Conservation (phyloP, 2,329 filamentous ascomycete genomes). For the Calonectria crousiana region DNA sequence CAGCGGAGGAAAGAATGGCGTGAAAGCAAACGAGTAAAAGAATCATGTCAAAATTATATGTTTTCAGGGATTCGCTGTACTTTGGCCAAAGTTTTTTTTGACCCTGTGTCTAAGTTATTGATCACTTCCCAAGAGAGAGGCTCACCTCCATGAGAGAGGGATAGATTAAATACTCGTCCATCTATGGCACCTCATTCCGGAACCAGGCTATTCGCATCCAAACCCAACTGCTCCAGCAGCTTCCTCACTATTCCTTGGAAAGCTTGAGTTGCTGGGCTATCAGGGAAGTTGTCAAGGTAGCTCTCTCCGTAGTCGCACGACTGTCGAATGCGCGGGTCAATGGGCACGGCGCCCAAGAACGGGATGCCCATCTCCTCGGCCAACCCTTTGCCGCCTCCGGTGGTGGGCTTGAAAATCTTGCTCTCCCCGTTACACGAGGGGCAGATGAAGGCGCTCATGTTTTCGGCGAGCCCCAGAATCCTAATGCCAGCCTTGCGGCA, state of each 20-base stretch:
- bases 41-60: background rate
- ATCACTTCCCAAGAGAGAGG: background rate
- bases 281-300: conserved; percentile 93
- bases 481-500: conserved; percentile 93
- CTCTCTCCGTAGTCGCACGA: conserved; percentile 98
- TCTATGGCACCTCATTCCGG: conserved; percentile 46
- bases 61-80: background rate
- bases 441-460: conserved; percentile 98
- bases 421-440: conserved; percentile 86
- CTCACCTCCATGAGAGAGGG: background rate
- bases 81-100: background rate
- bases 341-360: conserved; percentile 88
- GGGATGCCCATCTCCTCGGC: conserved; percentile 89
- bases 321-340: conserved; percentile 96
- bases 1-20: background rate
- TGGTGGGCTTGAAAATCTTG: conserved; percentile 92
- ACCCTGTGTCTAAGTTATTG: background rate
- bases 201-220: conserved; percentile 68
- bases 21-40: background rate
- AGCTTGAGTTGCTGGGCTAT: conserved; percentile 89
- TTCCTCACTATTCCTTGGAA: conserved; percentile 83
- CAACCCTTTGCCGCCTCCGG: conserved; percentile 84
- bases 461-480: conserved; percentile 92
- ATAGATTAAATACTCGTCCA: background rate
- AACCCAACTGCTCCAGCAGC: conserved; percentile 74